Conservation (phyloP, 139 green algal genomes). For the Chlorella sp. region DNA sequence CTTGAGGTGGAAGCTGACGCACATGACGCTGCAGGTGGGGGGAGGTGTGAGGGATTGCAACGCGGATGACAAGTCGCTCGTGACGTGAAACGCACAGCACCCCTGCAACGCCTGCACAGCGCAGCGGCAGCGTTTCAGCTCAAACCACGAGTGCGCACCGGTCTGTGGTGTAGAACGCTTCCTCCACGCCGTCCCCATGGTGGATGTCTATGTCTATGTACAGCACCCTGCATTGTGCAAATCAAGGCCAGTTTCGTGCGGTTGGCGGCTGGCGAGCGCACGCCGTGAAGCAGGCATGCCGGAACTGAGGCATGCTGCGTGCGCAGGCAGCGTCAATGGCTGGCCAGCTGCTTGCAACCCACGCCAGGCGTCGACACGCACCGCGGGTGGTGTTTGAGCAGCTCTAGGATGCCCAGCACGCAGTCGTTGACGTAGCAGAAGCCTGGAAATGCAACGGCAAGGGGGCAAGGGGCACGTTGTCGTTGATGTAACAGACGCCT, state of each 20-base stretch:
- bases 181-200: constrained; percentile 98
- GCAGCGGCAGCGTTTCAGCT: neutral
- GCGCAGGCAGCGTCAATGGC: neutral
- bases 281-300: no score
- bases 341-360: no score
- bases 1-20: constrained; percentile 95
- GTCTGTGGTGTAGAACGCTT: constrained; percentile 99
- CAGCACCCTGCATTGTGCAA: constrained; percentile 30
- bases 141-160: neutral
- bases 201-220: constrained; percentile 86
- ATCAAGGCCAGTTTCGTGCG: no score
- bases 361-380: no score
- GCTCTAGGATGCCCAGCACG: constrained; percentile 96
- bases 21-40: constrained; percentile 78
- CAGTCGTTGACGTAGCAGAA: constrained; percentile 99
- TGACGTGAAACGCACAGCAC: neutral
- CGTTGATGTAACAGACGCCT: neutral
- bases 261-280: no score
- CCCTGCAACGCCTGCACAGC: neutral
- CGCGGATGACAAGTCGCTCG: neutral
- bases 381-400: constrained; percentile 93
- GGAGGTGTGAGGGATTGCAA: neutral
- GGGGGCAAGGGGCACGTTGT: neutral
- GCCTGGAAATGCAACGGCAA: constrained; percentile 44
- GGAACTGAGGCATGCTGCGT: no score